A percentile compares a stretch with the other conserved stretches of the same genome.
phyloP scores from a whole-genome alignment of 371 early-diverging fungal genomes.

The Rhizopus stolonifer region DNA sequence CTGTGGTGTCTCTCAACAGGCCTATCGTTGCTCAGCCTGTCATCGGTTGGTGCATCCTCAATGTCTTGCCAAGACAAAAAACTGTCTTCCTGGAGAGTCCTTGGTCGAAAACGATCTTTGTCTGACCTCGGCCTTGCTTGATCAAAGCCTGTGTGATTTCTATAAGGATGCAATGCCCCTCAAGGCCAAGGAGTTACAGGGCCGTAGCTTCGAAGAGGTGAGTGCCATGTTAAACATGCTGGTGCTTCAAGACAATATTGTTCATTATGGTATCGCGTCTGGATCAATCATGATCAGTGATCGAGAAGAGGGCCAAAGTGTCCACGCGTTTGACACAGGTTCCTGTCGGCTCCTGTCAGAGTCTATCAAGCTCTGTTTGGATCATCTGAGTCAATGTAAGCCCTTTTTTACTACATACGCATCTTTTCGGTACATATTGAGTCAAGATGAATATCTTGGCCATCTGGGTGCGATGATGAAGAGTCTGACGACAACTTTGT shows the following conservation, averaged over 20 bases:
- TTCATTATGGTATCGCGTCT: slow-evolving; percentile 43
- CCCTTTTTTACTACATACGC: slow-evolving; percentile 16
- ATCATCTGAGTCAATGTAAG: slow-evolving; percentile 25
- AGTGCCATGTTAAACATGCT: slow-evolving; percentile 32
- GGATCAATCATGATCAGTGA: slow-evolving; percentile 37
- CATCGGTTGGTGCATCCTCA: slow-evolving; percentile 52
- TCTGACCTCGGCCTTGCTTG: slow-evolving; percentile 20
- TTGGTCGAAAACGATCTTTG: slow-evolving; percentile 33
- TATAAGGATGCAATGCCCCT: slow-evolving; percentile 32
- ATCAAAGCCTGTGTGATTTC: slow-evolving; percentile 13
- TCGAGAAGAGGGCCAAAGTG: slow-evolving; percentile 23
- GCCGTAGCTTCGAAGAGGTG: slow-evolving; percentile 41
- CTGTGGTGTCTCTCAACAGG: slow-evolving; percentile 60
- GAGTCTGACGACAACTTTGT: slow-evolving; percentile 18
- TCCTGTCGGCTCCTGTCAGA: slow-evolving; percentile 13
- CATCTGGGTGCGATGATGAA: slow-evolving; percentile 52
- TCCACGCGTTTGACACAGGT: background rate
- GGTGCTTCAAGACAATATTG: slow-evolving; percentile 39
- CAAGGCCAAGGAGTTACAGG: slow-evolving; percentile 17
- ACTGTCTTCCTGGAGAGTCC: slow-evolving; percentile 30
- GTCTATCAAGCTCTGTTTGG: slow-evolving; percentile 29
- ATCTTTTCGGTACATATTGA: slow-evolving; percentile 20
- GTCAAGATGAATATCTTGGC: slow-evolving; percentile 39
- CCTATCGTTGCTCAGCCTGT: slow-evolving; percentile 53
- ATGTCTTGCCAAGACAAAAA: slow-evolving; percentile 29